These are phyloP conservation scores for Aspergillus coremiiformis DNA, from an alignment of 495 filamentous ascomycete species.

Conservation along the genomic window DNA sequence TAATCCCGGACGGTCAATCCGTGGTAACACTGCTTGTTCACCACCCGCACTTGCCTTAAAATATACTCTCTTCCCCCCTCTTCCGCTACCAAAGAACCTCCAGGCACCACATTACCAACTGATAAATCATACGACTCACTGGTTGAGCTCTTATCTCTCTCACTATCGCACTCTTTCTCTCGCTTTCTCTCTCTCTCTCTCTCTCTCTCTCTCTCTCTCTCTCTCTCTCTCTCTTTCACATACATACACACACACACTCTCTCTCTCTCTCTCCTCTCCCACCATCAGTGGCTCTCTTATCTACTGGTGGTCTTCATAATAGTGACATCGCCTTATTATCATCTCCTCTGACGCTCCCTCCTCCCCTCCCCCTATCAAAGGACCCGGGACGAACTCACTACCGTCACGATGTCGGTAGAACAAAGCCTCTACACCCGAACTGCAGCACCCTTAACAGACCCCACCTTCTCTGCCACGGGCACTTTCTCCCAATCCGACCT, in stretches of 20 bases:
- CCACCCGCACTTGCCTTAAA: neutral
- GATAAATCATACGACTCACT: neutral
- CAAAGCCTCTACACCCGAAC: neutral
- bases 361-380: neutral
- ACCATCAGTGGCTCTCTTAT: no score
- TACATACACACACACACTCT: no score
- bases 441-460: neutral
- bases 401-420: neutral
- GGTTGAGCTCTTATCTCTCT: neutral
- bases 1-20: neutral
- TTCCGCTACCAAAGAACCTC: neutral
- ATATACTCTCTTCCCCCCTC: neutral
- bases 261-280: no score
- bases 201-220: neutral
- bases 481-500: neutral
- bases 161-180: no score
- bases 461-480: neutral
- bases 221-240: neutral
- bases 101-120: neutral
- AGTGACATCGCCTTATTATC: neutral
- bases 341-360: neutral
- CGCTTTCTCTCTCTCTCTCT: neutral
- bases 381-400: no score
- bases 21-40: neutral
- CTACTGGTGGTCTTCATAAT: neutral